Percentiles rank a stretch among this genome's conserved stretches.
Evolutionary conservation across 495 filamentous ascomycete species (phyloP).

Genomic region (Neohortaea acidophila): DNA sequence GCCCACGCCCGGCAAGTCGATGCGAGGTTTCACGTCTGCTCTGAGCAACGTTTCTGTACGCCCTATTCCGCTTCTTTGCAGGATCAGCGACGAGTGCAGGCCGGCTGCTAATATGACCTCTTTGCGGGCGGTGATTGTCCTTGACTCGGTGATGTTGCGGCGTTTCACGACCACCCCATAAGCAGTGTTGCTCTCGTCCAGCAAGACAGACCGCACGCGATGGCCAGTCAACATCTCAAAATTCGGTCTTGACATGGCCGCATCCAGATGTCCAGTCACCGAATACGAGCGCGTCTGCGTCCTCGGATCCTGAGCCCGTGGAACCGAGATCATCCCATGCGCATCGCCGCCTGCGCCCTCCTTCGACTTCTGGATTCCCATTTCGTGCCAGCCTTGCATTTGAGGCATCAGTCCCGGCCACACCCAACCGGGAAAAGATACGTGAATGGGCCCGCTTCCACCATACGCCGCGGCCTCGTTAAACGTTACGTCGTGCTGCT

Average conservation of each 20-base stretch:
- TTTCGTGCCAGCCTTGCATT: slow-evolving; percentile 2
- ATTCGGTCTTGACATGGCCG: neutral
- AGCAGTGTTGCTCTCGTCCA: neutral
- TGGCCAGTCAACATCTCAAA: slow-evolving; percentile 2
- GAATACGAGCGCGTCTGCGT: slow-evolving; percentile 7
- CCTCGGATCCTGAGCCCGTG: slow-evolving; percentile 8
- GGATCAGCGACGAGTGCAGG: slow-evolving; percentile 45
- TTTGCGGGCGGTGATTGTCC: neutral
- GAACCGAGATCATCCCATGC: neutral
- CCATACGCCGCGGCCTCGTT: neutral
- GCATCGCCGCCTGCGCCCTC: slow-evolving; percentile 2
- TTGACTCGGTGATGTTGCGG: slow-evolving; percentile 11
- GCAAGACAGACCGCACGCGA: slow-evolving; percentile 1
- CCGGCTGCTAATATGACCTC: slow-evolving; percentile 53
- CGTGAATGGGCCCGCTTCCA: slow-evolving; percentile 1
- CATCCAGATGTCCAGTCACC: neutral
- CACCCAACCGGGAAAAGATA: slow-evolving; percentile 1
- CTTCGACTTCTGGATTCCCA: slow-evolving; percentile 4
- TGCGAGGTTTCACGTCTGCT: too few relatives aligned
- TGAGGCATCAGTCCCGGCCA: neutral
- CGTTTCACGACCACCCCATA: neutral
- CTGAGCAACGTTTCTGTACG: too few relatives aligned
- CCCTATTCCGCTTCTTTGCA: slow-evolving; percentile 52
- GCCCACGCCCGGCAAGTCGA: slow-evolving; percentile 36
- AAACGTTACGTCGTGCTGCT: too few relatives aligned